These are phyloP conservation scores for Monosporozyma servazzii DNA, from an alignment of 805 yeast species.

Conservation along the genomic window DNA sequence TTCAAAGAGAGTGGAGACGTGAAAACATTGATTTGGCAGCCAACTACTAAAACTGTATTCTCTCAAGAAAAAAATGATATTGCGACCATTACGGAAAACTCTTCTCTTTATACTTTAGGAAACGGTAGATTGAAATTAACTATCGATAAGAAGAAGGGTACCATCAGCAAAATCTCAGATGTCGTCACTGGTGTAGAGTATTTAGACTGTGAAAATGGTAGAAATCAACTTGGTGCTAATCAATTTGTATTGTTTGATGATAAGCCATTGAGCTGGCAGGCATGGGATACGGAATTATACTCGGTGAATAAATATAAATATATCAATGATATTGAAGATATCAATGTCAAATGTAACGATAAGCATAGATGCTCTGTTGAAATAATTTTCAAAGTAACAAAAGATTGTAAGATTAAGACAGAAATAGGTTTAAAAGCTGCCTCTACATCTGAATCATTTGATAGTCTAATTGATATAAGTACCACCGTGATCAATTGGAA, in stretches of 20 bases:
- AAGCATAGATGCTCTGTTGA: conserved; percentile 55
- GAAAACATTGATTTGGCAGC: conserved; percentile 58
- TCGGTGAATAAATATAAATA: conserved; percentile 65
- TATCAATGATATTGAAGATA: conserved; percentile 29
- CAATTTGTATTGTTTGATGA: conserved; percentile 80
- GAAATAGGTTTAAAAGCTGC: conserved; percentile 50
- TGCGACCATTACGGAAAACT: neutral
- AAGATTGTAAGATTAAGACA: conserved; percentile 50
- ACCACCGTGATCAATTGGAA: conserved; percentile 70
- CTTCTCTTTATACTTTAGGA: conserved; percentile 29
- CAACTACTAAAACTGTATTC: neutral
- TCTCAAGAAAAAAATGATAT: neutral
- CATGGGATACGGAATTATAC: conserved; percentile 95
- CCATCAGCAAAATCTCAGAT: conserved; percentile 58
- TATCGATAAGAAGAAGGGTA: conserved; percentile 47
- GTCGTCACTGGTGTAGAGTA: conserved; percentile 50
- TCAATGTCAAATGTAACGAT: conserved; percentile 31
- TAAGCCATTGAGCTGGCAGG: conserved; percentile 84
- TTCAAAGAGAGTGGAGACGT: neutral
- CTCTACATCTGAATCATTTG: conserved; percentile 34
- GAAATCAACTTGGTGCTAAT: conserved; percentile 59
- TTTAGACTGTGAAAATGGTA: conserved; percentile 47
- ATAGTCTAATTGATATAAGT: conserved; percentile 41
- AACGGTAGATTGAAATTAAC: conserved; percentile 55
- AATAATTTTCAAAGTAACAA: conserved; percentile 52